phyloP scores from a whole-genome alignment of 2,329 filamentous ascomycete species.

The Fusarium sp. region DNA sequence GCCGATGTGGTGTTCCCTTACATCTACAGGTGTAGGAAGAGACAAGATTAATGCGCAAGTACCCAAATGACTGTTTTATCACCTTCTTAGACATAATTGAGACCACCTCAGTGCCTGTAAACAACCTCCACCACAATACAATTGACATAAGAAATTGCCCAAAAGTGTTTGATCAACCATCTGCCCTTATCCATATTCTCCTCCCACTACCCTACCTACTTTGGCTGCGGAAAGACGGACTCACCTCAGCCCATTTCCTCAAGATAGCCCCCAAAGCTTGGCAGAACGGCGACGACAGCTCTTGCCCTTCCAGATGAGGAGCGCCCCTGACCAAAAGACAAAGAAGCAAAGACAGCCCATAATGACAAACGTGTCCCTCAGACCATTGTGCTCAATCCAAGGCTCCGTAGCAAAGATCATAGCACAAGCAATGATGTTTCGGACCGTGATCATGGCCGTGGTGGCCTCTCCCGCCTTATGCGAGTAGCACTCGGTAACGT shows the following conservation, averaged over 20 bases:
- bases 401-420: slow-evolving; percentile 1
- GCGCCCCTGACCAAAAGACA: background rate
- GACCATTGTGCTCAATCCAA: background rate
- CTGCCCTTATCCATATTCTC: background rate
- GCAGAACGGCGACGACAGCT: background rate
- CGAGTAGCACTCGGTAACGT: background rate
- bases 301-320: background rate
- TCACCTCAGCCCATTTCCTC: background rate
- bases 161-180: no score
- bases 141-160: no score
- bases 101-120: no score
- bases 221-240: no score
- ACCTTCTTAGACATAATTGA: no score
- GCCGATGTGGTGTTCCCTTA: no score
- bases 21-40: no score
- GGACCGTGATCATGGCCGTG: background rate
- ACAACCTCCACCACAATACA: no score
- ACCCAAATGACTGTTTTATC: no score
- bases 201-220: no score
- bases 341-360: background rate
- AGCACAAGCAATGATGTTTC: background rate
- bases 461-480: background rate
- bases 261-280: background rate
- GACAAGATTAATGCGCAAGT: no score
- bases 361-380: background rate